Conservation (phyloP, 495 filamentous ascomycete genomes). For the Collariella sp. region DNA sequence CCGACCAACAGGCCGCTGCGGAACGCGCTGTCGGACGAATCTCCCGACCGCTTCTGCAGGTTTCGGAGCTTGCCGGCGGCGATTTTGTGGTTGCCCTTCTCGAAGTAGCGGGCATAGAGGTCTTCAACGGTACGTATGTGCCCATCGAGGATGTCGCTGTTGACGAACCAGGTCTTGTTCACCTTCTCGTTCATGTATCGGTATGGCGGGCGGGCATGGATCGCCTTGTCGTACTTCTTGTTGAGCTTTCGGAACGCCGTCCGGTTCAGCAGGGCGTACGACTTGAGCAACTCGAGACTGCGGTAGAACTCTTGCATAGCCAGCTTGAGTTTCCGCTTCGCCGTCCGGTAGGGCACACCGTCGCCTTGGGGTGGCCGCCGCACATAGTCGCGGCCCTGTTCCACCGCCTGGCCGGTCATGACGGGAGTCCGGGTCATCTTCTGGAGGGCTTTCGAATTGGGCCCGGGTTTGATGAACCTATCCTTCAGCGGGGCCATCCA, state of each 20-base stretch:
- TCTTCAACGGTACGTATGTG: constrained; percentile 75
- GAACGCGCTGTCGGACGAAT: constrained; percentile 66
- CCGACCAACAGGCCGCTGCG: constrained; percentile 73
- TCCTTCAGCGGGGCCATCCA: constrained; percentile 40
- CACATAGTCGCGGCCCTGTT: constrained; percentile 52
- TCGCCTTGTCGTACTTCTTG: constrained; percentile 94
- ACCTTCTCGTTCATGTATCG: constrained; percentile 90
- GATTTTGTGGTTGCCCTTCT: constrained; percentile 81
- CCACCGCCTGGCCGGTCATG: constrained; percentile 25
- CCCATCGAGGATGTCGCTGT: constrained; percentile 69
- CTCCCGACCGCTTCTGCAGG: constrained; percentile 51
- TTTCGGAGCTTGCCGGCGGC: constrained; percentile 77
- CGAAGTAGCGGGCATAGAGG: constrained; percentile 87
- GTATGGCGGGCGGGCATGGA: constrained; percentile 64
- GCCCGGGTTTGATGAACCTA: constrained; percentile 36
- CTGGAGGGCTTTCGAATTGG: constrained; percentile 39
- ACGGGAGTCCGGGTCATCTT: constrained; percentile 35
- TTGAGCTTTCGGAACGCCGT: constrained; percentile 96
- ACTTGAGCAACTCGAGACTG: constrained; percentile 81
- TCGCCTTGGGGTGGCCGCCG: constrained; percentile 46
- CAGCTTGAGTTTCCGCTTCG: constrained; percentile 82
- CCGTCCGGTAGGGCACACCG: constrained; percentile 69
- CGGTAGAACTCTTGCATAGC: constrained; percentile 90
- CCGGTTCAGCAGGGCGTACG: constrained; percentile 78
- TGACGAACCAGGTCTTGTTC: constrained; percentile 81